Conservation (phyloP, 2,329 filamentous ascomycete species). For the Pseudogymnoascus sp. region DNA sequence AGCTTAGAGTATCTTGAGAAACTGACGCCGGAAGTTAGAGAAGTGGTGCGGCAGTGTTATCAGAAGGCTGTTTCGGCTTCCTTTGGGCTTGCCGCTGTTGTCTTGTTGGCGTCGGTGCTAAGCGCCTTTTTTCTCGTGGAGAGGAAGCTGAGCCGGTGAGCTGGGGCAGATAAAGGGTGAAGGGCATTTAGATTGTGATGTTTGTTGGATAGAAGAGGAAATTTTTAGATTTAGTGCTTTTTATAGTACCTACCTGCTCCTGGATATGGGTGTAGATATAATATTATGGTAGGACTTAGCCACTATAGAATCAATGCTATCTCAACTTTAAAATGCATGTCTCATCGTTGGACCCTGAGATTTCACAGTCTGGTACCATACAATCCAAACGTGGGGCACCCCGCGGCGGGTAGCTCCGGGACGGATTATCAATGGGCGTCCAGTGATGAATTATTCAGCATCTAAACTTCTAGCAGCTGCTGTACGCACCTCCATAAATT, state of each 20-base stretch:
- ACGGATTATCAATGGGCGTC: conserved; percentile 1
- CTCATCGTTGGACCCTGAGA: background rate
- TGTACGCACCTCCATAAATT: background rate
- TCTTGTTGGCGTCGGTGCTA: conserved; percentile 33
- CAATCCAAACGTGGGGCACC: background rate
- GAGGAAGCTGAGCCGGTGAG: conserved; percentile 36
- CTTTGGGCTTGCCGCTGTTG: conserved; percentile 31
- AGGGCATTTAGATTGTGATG: background rate
- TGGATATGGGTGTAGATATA: background rate
- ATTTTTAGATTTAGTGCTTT: background rate
- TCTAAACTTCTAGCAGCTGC: conserved; percentile 1
- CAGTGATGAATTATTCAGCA: conserved; percentile 8
- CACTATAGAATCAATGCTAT: background rate
- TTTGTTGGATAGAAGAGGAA: background rate
- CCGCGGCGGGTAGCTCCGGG: conserved; percentile 5
- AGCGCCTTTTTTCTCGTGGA: conserved; percentile 46
- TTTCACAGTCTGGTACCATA: background rate
- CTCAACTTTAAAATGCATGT: background rate
- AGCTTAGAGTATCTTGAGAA: conserved; percentile 60
- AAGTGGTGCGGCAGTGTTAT: conserved; percentile 58
- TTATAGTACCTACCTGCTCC: background rate
- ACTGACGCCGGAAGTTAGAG: conserved; percentile 50
- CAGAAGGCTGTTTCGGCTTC: conserved; percentile 37
- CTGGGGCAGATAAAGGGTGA: background rate
- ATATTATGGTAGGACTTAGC: background rate